Evolutionary conservation across 2,329 filamentous ascomycete species (phyloP).

Genomic region (Beauveria rudraprayagi): DNA sequence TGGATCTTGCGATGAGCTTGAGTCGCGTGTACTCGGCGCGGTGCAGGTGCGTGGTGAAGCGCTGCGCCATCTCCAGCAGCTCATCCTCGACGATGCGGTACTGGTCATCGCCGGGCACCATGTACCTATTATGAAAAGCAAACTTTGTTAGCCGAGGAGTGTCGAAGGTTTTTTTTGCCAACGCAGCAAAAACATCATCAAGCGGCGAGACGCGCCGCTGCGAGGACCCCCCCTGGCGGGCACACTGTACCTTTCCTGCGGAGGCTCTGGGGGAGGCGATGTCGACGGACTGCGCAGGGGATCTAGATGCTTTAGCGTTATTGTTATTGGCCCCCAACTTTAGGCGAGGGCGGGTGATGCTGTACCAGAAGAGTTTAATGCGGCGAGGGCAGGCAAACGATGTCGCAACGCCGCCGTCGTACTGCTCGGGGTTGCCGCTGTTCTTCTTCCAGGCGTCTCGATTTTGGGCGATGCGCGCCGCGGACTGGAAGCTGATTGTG

Average conservation of each 20-base stretch:
- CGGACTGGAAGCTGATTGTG: constrained; percentile 2
- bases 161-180: too few relatives aligned
- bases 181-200: too few relatives aligned
- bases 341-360: not conserved
- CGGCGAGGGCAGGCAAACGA: not conserved
- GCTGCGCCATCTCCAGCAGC: constrained; percentile 56
- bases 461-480: not conserved
- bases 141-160: too few relatives aligned
- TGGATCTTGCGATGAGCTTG: constrained; percentile 46
- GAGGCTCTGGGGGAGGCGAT: constrained; percentile 43
- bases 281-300: constrained; percentile 35
- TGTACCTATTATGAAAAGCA: constrained; percentile 36
- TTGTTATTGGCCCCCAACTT: not conserved
- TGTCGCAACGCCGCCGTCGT: not conserved
- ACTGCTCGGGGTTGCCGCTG: not conserved
- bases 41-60: constrained; percentile 68
- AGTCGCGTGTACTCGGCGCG: constrained; percentile 68
- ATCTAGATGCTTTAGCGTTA: constrained; percentile 16
- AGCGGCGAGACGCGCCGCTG: not conserved
- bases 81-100: constrained; percentile 85
- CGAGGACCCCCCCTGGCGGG: not conserved
- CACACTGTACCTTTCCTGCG: constrained; percentile 33
- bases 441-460: not conserved
- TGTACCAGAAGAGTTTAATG: constrained; percentile 7
- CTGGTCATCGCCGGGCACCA: constrained; percentile 64